Base-by-base conservation (phyloP, 495 filamentous ascomycete genomes). In the Tuber borchii region DNA sequence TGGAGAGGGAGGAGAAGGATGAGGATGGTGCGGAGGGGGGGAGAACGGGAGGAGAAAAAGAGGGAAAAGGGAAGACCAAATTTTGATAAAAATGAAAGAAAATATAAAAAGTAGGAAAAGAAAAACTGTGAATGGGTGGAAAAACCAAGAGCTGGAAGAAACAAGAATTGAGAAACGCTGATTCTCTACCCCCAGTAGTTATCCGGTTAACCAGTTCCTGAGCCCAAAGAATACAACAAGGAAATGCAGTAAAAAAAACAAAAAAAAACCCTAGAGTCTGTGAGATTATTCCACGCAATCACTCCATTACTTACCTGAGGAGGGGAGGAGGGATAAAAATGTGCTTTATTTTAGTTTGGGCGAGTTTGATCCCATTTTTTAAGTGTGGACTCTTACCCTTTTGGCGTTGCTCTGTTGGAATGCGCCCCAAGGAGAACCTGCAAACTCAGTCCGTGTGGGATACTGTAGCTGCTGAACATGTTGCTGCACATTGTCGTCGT, bases 321-420 rank as follows among this genome's bases (percentile, higher is more conserved):
- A 14, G 56, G 26, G 6, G n/a, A 4, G 3, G 14, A 20, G 19
- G 22, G 22, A 22, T 26, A 61, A 31, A 26, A 14, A 61, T 26
- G 26, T 31, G 51, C n/a, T n/a, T 9, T 61, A 26, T 61, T 61
- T 61, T 61, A 61, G 14, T 31, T 26, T n/a, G 10, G 31, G 69
- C 39, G 40, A 44, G n/a, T 69, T 73, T 26, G 44, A 43, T 79
- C 76, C 26, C 17, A 65, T 65, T 16, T 2, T 65, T 65, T 65
- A 79, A 51, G 73, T 73, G 14, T 71, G 76, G 42, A 79, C 77
- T 65, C 78, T 73, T 69, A 79, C 78, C 48, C 78, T 75, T 51
- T 79, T 79, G 51, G 72, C 77, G 45, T 39, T 70, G 19, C 65
- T 75, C 31, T 79, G 77, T 56, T 76, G 76, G n/a, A 79, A 79